Evolutionary conservation across 1,139 yeast species (phyloP).

Genomic region (Diutina ranongensis): DNA sequence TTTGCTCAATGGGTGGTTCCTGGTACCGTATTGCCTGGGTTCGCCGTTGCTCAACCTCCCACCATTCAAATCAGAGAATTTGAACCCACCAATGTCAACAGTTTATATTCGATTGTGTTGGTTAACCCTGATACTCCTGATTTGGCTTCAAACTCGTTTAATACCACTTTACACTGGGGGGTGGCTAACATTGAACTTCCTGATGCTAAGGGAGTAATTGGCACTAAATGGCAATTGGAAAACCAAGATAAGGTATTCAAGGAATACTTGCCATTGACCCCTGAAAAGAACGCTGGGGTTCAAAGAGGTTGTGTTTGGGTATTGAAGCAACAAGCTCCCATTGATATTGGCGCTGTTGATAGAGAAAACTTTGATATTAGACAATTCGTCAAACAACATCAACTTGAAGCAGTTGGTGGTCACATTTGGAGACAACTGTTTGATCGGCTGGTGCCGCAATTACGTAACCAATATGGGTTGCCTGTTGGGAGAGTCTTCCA

Average conservation of each 20-base stretch:
- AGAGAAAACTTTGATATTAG: slow-evolving; percentile 61
- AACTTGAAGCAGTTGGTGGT: slow-evolving; percentile 73
- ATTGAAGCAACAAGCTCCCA: slow-evolving; percentile 47
- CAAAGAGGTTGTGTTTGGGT: slow-evolving; percentile 91
- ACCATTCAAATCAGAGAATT: slow-evolving; percentile 65
- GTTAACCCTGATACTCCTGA: slow-evolving; percentile 94
- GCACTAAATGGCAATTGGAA: slow-evolving; percentile 28
- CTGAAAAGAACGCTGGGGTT: slow-evolving; percentile 71
- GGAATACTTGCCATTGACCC: slow-evolving; percentile 73
- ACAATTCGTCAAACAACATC: slow-evolving; percentile 41
- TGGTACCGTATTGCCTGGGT: slow-evolving; percentile 63
- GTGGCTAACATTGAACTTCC: slow-evolving; percentile 55
- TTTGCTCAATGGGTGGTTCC: slow-evolving; percentile 60
- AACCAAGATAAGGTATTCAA: slow-evolving; percentile 33
- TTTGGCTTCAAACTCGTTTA: slow-evolving; percentile 51
- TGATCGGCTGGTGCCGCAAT: slow-evolving; percentile 62
- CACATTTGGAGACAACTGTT: slow-evolving; percentile 83
- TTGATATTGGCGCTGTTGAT: slow-evolving; percentile 9
- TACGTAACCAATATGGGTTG: slow-evolving; percentile 64
- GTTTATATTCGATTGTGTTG: slow-evolving; percentile 59
- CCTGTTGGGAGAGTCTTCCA: slow-evolving; percentile 66
- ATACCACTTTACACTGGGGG: slow-evolving; percentile 71
- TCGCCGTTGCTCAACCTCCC: slow-evolving; percentile 67
- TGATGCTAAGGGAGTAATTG: slow-evolving; percentile 48
- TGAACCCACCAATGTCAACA: slow-evolving; percentile 32